phyloP scores from a whole-genome alignment of 768 basidiomycete species.

The Flagelloscypha sp. region DNA sequence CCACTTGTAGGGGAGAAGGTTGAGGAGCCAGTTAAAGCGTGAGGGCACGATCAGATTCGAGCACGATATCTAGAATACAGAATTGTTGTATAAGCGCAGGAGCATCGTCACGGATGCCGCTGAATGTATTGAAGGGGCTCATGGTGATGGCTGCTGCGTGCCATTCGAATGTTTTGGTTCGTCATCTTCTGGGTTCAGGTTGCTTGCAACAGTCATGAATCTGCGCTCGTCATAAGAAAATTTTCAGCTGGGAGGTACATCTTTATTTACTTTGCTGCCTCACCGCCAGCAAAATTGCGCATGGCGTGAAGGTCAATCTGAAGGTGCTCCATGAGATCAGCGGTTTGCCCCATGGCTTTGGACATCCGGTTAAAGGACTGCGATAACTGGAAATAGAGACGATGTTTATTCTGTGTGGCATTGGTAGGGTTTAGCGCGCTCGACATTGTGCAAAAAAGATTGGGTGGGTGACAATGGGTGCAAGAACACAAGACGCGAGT shows the following conservation, averaged over 20 bases:
- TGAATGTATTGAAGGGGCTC: no score
- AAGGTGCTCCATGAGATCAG: constrained; percentile 69
- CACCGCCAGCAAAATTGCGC: constrained; percentile 68
- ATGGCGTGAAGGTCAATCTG: constrained; percentile 72
- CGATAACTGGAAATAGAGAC: constrained; percentile 73
- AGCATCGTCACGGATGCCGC: no score
- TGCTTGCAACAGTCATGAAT: constrained; percentile 43
- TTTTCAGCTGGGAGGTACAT: not conserved
- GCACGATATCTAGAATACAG: no score
- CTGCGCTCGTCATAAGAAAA: constrained; percentile 17
- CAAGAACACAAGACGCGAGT: no score
- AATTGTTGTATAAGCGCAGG: no score
- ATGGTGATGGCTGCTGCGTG: no score
- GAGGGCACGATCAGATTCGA: no score
- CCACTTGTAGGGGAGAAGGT: no score
- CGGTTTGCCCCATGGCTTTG: constrained; percentile 59
- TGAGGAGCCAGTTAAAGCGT: no score
- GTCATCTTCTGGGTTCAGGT: constrained; percentile 26
- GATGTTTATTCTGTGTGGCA: constrained; percentile 71
- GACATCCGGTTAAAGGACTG: constrained; percentile 61
- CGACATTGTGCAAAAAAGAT: no score
- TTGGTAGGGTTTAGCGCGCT: no score
- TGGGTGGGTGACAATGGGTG: no score
- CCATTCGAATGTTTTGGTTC: constrained; percentile 4
- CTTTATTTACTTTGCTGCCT: constrained; percentile 68